Conservation (phyloP, 768 basidiomycete species). For the Phlegmacium glaucopus region DNA sequence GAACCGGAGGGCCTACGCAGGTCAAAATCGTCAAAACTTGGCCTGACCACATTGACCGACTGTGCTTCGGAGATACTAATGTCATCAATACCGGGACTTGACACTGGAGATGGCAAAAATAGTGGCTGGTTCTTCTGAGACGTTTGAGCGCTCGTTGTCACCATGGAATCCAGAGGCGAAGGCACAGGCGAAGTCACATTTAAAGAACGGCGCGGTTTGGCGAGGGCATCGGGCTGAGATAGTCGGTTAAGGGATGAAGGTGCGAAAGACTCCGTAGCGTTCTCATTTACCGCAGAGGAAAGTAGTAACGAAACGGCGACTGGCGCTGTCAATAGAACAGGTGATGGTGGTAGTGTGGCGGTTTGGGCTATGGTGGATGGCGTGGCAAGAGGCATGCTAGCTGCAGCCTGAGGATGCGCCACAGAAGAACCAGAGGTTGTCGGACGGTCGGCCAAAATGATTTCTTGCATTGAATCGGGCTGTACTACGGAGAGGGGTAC, state of each 20-base stretch:
- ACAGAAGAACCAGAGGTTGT: too few relatives aligned
- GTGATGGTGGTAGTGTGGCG: neutral
- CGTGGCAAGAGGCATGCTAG: neutral
- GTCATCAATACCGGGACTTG: neutral
- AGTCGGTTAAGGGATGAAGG: neutral
- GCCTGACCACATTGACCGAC: too few relatives aligned
- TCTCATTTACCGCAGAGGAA: neutral
- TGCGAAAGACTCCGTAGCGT: neutral
- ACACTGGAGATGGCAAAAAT: constrained; percentile 38
- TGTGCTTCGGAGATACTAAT: neutral
- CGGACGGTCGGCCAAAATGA: too few relatives aligned
- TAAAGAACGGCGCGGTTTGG: too few relatives aligned
- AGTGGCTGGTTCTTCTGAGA: constrained; percentile 31
- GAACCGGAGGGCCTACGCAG: too few relatives aligned
- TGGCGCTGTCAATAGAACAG: neutral
- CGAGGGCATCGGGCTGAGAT: too few relatives aligned
- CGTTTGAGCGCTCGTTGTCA: neutral
- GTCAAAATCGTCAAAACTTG: too few relatives aligned
- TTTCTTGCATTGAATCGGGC: too few relatives aligned
- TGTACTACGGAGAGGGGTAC: too few relatives aligned
- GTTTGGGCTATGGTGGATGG: neutral
- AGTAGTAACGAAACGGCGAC: neutral
- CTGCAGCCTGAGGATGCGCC: too few relatives aligned
- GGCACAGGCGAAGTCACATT: constrained; percentile 1
- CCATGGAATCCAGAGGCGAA: constrained; percentile 1